A percentile compares a stretch with the other conserved stretches of the same genome.
Evolutionary conservation across 148 eudicot species (phyloP).

Genomic region (Chenopodium suecicum): DNA sequence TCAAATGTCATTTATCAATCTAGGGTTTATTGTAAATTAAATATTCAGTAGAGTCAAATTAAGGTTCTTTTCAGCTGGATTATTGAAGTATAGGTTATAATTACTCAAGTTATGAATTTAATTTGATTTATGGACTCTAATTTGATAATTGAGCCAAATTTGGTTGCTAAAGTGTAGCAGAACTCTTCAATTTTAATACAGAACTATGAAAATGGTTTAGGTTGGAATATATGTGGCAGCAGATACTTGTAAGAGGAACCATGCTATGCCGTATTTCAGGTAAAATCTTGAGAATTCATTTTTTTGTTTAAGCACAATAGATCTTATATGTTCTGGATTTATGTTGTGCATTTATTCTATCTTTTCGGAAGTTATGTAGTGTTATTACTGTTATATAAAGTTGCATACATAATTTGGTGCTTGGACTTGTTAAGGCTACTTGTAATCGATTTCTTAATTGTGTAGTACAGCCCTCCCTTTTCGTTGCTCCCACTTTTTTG

Average conservation of each 20-base stretch:
- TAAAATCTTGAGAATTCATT: background rate
- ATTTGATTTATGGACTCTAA: too few relatives aligned
- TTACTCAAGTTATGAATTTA: too few relatives aligned
- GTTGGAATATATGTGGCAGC: conserved; percentile 4
- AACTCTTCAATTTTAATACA: too few relatives aligned
- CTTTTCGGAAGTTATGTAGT: background rate
- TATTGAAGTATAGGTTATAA: too few relatives aligned
- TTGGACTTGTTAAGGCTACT: background rate
- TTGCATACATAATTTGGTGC: background rate
- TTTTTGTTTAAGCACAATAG: background rate
- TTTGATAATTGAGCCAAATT: too few relatives aligned
- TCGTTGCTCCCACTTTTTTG: background rate
- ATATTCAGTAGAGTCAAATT: too few relatives aligned
- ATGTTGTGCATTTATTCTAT: background rate
- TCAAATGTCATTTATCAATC: too few relatives aligned
- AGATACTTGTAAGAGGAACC: background rate
- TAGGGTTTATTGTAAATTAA: too few relatives aligned
- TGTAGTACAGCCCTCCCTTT: background rate
- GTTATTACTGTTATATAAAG: too few relatives aligned
- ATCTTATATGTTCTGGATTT: background rate
- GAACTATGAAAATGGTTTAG: background rate
- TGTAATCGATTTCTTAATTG: background rate
- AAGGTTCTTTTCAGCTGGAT: too few relatives aligned
- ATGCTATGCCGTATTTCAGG: conserved; percentile 28
- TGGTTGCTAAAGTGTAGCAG: too few relatives aligned